Evolutionary conservation across 148 eudicot genomes (phyloP).

Genomic region (Camellia sinensis): DNA sequence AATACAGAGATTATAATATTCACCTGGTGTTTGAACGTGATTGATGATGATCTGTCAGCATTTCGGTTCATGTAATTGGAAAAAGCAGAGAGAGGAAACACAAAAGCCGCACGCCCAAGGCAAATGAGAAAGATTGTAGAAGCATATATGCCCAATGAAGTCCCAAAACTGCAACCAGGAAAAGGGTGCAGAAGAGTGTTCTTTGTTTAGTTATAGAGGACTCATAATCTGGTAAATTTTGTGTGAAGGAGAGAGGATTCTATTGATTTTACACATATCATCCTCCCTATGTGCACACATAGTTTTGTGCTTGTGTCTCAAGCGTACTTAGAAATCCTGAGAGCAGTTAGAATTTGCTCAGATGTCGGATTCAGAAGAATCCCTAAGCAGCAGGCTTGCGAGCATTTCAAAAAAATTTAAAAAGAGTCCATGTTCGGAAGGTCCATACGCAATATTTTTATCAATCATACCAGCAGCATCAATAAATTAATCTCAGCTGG

Average conservation of each 20-base stretch:
- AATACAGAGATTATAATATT: neutral
- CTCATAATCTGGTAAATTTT: no score
- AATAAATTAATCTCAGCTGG: neutral
- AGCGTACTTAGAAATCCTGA: neutral
- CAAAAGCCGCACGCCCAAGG: constrained; percentile 88
- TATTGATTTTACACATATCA: neutral
- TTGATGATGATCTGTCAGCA: constrained; percentile 36
- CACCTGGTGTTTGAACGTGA: constrained; percentile 75
- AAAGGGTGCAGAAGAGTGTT: neutral
- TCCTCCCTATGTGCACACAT: neutral
- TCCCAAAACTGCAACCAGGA: constrained; percentile 44
- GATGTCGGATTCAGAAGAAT: neutral
- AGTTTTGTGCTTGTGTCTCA: neutral
- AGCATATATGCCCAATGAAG: constrained; percentile 48
- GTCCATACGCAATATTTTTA: neutral
- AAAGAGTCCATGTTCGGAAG: neutral
- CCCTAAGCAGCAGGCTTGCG: neutral
- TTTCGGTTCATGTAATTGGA: constrained; percentile 64
- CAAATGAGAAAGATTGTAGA: constrained; percentile 53
- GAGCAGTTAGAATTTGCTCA: neutral
- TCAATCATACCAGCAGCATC: neutral
- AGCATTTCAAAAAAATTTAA: neutral
- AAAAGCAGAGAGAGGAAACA: constrained; percentile 80
- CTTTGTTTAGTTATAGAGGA: neutral
- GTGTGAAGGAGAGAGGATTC: neutral